These are phyloP conservation scores for Aspergillus uvarum DNA, from an alignment of 2,329 filamentous ascomycete species.

Conservation along the genomic window DNA sequence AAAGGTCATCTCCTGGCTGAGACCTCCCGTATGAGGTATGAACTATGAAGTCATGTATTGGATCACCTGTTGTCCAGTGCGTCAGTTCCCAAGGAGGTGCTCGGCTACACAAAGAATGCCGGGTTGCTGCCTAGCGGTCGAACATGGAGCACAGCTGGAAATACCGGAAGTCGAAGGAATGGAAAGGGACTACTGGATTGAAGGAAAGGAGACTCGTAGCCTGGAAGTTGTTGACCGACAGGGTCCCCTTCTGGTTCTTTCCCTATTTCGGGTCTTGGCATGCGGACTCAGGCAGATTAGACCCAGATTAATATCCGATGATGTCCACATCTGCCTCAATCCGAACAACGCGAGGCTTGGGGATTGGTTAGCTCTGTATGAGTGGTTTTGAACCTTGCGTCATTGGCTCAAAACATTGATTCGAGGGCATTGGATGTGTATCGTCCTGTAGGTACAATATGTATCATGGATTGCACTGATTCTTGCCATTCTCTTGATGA, in stretches of 20 bases:
- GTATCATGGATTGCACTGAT: too few relatives aligned
- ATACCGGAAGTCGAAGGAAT: neutral
- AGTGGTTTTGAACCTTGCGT: neutral
- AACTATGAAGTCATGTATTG: neutral
- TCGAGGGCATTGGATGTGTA: neutral
- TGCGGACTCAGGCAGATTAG: neutral
- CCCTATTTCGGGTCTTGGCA: neutral
- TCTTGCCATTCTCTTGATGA: too few relatives aligned
- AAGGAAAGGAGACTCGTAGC: neutral
- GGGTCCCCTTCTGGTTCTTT: neutral
- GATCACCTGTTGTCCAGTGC: neutral
- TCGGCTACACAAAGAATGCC: neutral
- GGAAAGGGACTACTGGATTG: neutral
- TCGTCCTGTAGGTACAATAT: too few relatives aligned
- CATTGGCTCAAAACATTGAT: neutral
- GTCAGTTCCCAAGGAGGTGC: neutral
- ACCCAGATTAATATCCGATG: conserved; percentile 16
- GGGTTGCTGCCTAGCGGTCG: neutral
- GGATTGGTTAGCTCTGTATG: neutral
- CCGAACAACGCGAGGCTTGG: neutral
- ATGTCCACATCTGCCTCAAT: neutral
- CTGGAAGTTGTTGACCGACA: neutral
- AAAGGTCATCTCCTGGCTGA: too few relatives aligned
- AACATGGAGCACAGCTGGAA: neutral
- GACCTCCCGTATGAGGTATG: neutral